Conservation (phyloP, 257 asterid genomes). For the Anisodus tanguticus region DNA sequence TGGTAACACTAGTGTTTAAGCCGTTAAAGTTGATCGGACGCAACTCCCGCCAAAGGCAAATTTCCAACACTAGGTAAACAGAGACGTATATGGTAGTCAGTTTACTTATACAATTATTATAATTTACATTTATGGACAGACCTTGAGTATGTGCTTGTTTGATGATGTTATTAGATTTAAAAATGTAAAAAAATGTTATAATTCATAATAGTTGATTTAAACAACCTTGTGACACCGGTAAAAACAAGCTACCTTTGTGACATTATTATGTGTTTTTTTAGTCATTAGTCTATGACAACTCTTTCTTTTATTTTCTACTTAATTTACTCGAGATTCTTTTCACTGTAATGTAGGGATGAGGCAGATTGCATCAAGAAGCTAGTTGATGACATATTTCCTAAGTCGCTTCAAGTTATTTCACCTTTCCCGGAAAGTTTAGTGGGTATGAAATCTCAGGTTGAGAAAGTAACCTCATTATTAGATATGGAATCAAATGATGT, state of each 20-base stretch:
- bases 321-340: not conserved
- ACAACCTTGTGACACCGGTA: no score
- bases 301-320: not conserved
- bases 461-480: not conserved
- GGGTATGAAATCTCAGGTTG: constrained; percentile 26
- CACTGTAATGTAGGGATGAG: not conserved
- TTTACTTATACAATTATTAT: not conserved
- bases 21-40: no score
- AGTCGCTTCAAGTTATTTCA: not conserved
- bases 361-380: not conserved
- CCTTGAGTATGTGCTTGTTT: not conserved
- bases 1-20: no score
- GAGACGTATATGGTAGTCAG: not conserved
- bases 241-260: no score
- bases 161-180: not conserved
- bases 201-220: not conserved
- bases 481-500: not conserved
- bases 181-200: not conserved
- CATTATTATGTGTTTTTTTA: not conserved
- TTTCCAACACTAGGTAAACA: no score
- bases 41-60: no score
- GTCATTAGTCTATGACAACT: not conserved
- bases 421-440: not conserved
- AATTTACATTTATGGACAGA: not conserved
- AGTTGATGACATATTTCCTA: not conserved